These are phyloP conservation scores for Backusella luteola DNA, from an alignment of 192 early-diverging fungal genomes.

Conservation along the genomic window DNA sequence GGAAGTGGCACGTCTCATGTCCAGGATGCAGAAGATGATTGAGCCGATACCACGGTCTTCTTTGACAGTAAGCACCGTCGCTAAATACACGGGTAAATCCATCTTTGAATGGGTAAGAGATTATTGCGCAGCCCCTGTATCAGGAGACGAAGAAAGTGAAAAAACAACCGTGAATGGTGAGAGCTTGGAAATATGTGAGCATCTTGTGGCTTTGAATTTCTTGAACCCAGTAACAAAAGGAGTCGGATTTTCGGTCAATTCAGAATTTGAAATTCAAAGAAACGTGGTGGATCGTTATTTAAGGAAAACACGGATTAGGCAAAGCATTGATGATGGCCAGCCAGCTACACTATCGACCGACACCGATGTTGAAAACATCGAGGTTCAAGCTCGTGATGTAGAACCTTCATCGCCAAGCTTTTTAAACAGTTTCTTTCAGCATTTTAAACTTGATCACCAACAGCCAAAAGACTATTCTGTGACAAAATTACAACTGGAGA, in stretches of 20 bases:
- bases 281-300: conserved; percentile 11
- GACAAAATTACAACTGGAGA: not conserved
- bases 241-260: not conserved
- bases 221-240: not conserved
- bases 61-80: not conserved
- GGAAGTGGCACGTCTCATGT: not conserved
- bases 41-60: not conserved
- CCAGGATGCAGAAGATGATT: conserved; percentile 10
- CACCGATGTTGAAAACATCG: not conserved
- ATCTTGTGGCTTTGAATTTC: not conserved
- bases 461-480: not conserved
- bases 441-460: not conserved
- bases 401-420: not conserved
- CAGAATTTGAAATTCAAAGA: not conserved
- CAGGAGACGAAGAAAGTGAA: not conserved
- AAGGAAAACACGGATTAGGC: conserved; percentile 4
- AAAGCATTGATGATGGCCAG: not conserved
- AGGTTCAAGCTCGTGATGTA: not conserved
- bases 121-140: not conserved
- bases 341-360: not conserved
- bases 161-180: not conserved
- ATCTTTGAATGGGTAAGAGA: conserved; percentile 11
- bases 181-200: not conserved
- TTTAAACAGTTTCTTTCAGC: not conserved
- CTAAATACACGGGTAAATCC: not conserved